Percentiles rank a stretch among this genome's conserved stretches.
Conservation (phyloP, 768 basidiomycete genomes). For the Leccinum subgranulosum region DNA sequence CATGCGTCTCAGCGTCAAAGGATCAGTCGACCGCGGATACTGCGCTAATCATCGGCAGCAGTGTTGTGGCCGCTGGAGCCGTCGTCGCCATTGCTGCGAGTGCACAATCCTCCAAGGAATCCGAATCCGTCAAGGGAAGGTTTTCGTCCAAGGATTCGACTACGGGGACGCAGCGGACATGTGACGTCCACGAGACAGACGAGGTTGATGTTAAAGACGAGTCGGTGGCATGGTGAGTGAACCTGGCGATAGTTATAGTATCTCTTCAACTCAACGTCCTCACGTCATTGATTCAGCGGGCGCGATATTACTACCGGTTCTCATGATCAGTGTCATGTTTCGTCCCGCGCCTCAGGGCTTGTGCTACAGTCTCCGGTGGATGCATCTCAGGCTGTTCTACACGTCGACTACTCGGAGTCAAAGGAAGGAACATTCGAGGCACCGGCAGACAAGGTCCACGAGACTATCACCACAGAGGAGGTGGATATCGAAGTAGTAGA, state of each 20-base stretch:
- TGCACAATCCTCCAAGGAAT: neutral
- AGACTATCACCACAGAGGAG: neutral
- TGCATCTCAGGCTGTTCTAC: neutral
- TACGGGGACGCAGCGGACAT: neutral
- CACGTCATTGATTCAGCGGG: neutral
- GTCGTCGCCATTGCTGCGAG: neutral
- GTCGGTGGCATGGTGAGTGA: slow-evolving; percentile 4
- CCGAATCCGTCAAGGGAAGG: neutral
- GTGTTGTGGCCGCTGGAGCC: neutral
- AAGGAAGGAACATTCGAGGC: neutral
- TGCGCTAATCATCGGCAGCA: neutral
- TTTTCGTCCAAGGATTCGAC: neutral
- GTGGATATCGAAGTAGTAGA: neutral
- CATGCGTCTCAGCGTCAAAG: neutral
- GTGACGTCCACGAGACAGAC: neutral
- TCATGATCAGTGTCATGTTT: neutral
- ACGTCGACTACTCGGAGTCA: neutral
- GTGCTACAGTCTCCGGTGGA: neutral
- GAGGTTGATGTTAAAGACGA: neutral
- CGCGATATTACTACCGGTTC: neutral
- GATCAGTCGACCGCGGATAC: neutral
- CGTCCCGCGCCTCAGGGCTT: neutral
- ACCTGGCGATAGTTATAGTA: neutral
- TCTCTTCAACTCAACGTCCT: neutral
- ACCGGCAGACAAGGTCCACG: neutral